Base-by-base conservation (phyloP, 768 basidiomycete species). In the Porpolomopsis calyptriformis region DNA sequence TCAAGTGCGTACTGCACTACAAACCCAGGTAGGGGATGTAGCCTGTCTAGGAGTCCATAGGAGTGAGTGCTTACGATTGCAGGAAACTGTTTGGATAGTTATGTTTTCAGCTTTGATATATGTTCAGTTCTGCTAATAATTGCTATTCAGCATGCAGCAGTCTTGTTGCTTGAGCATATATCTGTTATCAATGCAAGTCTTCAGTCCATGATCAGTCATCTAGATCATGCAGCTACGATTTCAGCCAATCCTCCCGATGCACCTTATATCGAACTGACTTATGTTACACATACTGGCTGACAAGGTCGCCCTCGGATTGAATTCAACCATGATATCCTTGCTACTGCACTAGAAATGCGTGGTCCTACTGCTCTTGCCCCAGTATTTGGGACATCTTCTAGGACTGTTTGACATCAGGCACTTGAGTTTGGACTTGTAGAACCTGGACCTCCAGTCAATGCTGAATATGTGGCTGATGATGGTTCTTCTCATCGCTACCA, bases 251-350 rank as follows among this genome's bases (percentile, higher is more conserved):
- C 47, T 6, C n/a, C 51, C 16, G 48, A 52, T 10, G 10, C 7
- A 6, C 14, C 42, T 12, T 40, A 37, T 20, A 14, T 44, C 18
- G 18, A 43, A 34, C 37, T 36, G 16, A 35, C 38, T 1, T 24
- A 48, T 16, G 20, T n/a, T 0, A 23, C 44, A 3, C 27, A 22
- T 7, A 53, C 55, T 16, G 53, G 53, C 3, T n/a, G 29, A 2
- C 49, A 24, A 27, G 62, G 63, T 2, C 52, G 57, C 2, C 64
- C 63, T 1, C 40, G 54, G 4, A 50, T 61, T 3, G 49, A 56
- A 7, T 62, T 64, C 19, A 55, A 66, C 27, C 52, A 49, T 2
- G 41, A 52, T 3, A 53, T 64, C 31, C 53, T 63, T 1, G 22
- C 47, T 18, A 39, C 49, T 37, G 55, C 57, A 1, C 40, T 58